Base-by-base conservation (phyloP, 2,329 filamentous ascomycete species). In the Trichoderma gracile region DNA sequence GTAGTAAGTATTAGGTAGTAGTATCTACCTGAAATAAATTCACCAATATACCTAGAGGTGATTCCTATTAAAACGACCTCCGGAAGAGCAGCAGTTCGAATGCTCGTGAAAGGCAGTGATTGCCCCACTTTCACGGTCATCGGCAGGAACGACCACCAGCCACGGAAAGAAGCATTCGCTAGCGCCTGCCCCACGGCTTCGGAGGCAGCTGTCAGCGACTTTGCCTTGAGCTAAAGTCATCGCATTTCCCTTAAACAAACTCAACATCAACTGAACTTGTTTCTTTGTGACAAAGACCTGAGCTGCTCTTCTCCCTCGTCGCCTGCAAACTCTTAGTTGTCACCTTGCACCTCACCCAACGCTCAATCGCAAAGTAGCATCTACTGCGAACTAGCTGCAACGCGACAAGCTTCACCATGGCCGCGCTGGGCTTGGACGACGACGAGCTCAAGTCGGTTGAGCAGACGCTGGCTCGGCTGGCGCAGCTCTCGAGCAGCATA, bases 401-500 rank as follows among this genome's bases (percentile, higher is more conserved):
- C 38, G 15, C 27, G 40, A 25, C 49, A 33, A 12, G 59, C 47
- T 27, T 40, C 25, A 66, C 46, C 47, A 79, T 79, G 78, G 75
- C 77, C 50, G 73, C 77, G 25, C 78, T 86, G n/a, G 80, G 80
- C 38, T 75, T 87, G 33, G 80, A 79, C 40, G 79, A 80, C 30
- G 86, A 88, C 21, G 86, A 89, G 75, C 78, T 87, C 69, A 90
- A 89, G 76, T 82, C 85, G 46, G 82, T 93, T 27, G 90, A 93
- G 71, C 84, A 89, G 75, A 86, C 87, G 30, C 85, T 90, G 46
- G 85, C 88, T 71, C 84, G 88, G 30, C 81, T 93, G 23, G 82
- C 82, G 52, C 88, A 91, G 72, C 82, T 93, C 25, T 86, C 87
- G 4, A 88, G 84, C 74, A 91, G 85, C 69, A 84, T 93, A 21